phyloP scores from a whole-genome alignment of 2,329 filamentous ascomycete genomes.

The Parafenestella ontariensis region DNA sequence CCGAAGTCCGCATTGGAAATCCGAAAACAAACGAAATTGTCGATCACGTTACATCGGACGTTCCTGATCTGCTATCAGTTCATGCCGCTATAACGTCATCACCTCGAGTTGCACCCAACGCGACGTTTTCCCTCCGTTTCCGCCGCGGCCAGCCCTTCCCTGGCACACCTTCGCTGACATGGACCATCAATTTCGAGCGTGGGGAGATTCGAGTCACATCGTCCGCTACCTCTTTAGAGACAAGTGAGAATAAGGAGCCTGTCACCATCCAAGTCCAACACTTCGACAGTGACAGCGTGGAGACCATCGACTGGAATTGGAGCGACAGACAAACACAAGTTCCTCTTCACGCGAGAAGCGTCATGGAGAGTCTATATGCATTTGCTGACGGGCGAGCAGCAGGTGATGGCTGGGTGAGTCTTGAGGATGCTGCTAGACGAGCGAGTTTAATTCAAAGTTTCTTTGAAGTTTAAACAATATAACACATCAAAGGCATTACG shows the following conservation, averaged over 20 bases:
- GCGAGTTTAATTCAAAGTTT: neutral
- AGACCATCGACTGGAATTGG: slow-evolving; percentile 54
- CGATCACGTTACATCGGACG: slow-evolving; percentile 41
- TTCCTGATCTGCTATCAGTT: slow-evolving; percentile 55
- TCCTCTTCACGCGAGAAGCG: slow-evolving; percentile 23
- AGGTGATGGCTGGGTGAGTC: slow-evolving; percentile 34
- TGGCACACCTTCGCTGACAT: slow-evolving; percentile 15
- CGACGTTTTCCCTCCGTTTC: slow-evolving; percentile 16
- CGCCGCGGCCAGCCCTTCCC: slow-evolving; percentile 25
- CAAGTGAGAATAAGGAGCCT: slow-evolving; percentile 40
- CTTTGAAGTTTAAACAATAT: neutral
- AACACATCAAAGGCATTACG: neutral
- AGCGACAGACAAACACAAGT: slow-evolving; percentile 45
- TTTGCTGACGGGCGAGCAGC: slow-evolving; percentile 30
- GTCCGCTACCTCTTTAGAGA: slow-evolving; percentile 24
- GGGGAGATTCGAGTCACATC: slow-evolving; percentile 33
- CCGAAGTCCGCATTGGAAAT: slow-evolving; percentile 29
- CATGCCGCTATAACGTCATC: slow-evolving; percentile 37
- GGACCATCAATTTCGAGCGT: slow-evolving; percentile 24
- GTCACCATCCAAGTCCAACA: slow-evolving; percentile 60
- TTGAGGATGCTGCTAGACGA: slow-evolving; percentile 31
- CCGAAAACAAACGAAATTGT: slow-evolving; percentile 19
- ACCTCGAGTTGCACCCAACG: slow-evolving; percentile 6
- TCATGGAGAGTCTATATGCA: slow-evolving; percentile 23
- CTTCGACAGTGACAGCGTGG: slow-evolving; percentile 55